Base-by-base conservation (phyloP, 345 rosid genomes). In the Euclidium syriacum region DNA sequence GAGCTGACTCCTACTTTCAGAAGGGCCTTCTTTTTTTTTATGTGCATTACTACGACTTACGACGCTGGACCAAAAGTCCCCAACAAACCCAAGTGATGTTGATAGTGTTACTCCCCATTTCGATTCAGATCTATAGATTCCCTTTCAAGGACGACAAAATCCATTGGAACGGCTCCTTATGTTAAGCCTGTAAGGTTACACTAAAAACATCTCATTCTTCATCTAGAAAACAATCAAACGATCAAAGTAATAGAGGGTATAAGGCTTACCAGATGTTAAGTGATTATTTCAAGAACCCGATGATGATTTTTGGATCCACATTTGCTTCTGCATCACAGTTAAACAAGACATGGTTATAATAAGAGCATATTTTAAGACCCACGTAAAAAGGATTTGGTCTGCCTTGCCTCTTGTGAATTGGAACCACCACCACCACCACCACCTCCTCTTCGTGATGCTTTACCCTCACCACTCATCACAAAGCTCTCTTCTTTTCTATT, bases 271-370 rank as follows among this genome's bases (percentile, higher is more conserved):
- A 52, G 38, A 48, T 50, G 64, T 65, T 8, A 59, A 58, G 50
- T 62, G 64, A 59, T 58, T 53, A 42, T 39, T 50, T 80, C 80
- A 87, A 48, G 86, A 76, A 52, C 84, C 91, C 4, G 85, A 75
- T 50, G 85, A 61, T 48, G 94, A 68, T 62, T 85, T 88, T 68
- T 86, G 96, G 67, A 88, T 79, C 96, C 96, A 88, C 55, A 79
- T 85, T 62, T 85, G 94, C 78, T 85, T 88, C 96, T 88, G 88
- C 64, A 56, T 57, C 39, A 66, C 43, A 63, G 70, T 32, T n/a
- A 52, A 41, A n/a, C 11, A 49, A 63, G 59, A 73, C 44, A 53
- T 30, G 29, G 23, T 52, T 26, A 29, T 30, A 33, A 29, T 30
- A 33, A 44, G 63, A 52, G 54, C n/a, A 59, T 3, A 41, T 58